Base-by-base conservation (phyloP, 2,329 filamentous ascomycete species). In the Colletotrichum nymphaeae region DNA sequence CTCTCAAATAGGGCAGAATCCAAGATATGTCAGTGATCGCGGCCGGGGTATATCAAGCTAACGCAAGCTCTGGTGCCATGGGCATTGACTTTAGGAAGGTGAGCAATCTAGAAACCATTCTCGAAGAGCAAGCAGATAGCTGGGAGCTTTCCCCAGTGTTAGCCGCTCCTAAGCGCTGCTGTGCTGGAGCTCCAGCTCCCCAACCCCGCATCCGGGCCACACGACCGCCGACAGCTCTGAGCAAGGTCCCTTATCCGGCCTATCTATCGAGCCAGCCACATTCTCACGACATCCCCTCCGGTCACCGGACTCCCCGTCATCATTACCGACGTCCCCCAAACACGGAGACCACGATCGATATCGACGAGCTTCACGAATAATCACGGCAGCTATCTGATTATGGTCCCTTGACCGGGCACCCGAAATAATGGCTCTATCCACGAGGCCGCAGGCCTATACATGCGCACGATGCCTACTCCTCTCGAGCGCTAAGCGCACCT, bases 401-500 rank as follows among this genome's bases (percentile, higher is more conserved):
- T 73, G 71, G 49, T 73, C 53, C 49, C 67, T 69, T 73, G 35
- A 46, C 26, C 55, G 56, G 71, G 60, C 28, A 14, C 35, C 22
- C 16, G 60, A n/a, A 56, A 66, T 19, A 37, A 73, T 74, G 73
- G 64, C 60, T 55, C 69, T 75, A 63, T 57, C 64, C 67, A 65
- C 65, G 55, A 73, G 71, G 67, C 60, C 71, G 19, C 42, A 69
- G 56, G 75, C 67, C 59, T 72, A 65, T 74, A 58, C 63, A 60
- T 76, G 71, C 59, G 68, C 59, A 28, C 70, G 62, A 42, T 75
- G 74, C 62, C 68, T 69, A 46, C 63, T 42, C n/a, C 62, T 73
- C n/a, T 64, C 62, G 8, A 65, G 46, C 46, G 26, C 67, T 55
- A 66, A 60, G 52, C 67, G 68, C 55, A 59, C 62, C 72, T 74